A percentile compares a stretch with the other conserved stretches of the same genome.
phyloP scores from a whole-genome alignment of 2,329 filamentous ascomycete species.

The Neoarthrinium moseri region DNA sequence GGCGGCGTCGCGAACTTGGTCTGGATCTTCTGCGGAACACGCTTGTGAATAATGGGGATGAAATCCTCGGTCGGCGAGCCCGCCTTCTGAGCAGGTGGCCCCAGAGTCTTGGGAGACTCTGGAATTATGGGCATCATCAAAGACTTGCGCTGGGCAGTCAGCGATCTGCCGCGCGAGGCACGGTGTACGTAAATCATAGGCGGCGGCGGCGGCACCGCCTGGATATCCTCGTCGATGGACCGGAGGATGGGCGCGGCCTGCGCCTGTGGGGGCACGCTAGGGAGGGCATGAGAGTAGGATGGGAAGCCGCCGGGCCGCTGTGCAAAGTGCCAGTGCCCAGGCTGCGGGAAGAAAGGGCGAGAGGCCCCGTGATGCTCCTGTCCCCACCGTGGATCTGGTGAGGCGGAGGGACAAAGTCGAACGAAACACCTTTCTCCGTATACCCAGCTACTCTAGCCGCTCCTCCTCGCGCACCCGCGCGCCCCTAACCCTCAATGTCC shows the following conservation, averaged over 20 bases:
- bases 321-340: conserved; percentile 9
- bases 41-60: conserved; percentile 25
- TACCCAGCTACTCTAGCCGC: conserved; percentile 3
- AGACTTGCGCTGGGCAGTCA: conserved; percentile 8
- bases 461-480: conserved; percentile 39
- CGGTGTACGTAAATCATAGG: conserved; percentile 13
- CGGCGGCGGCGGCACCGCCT: conserved; percentile 19
- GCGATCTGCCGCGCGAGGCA: conserved; percentile 2
- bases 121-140: conserved; percentile 13
- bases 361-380: conserved; percentile 1
- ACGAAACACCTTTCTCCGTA: conserved; percentile 10
- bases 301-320: conserved; percentile 15
- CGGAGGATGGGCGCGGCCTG: conserved; percentile 19
- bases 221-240: conserved; percentile 18
- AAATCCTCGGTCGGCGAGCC: conserved; percentile 18
- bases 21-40: conserved; percentile 14
- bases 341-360: conserved; percentile 5
- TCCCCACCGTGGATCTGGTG: conserved; percentile 1
- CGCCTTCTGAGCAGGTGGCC: not conserved
- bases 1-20: conserved; percentile 18
- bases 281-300: conserved; percentile 13
- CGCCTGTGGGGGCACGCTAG: conserved; percentile 16
- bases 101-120: conserved; percentile 6
- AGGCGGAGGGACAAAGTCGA: conserved; percentile 7
- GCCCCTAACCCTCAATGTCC: conserved; percentile 49